These are phyloP conservation scores for Phaffomyces opuntiae DNA, from an alignment of 805 yeast species.

Conservation along the genomic window DNA sequence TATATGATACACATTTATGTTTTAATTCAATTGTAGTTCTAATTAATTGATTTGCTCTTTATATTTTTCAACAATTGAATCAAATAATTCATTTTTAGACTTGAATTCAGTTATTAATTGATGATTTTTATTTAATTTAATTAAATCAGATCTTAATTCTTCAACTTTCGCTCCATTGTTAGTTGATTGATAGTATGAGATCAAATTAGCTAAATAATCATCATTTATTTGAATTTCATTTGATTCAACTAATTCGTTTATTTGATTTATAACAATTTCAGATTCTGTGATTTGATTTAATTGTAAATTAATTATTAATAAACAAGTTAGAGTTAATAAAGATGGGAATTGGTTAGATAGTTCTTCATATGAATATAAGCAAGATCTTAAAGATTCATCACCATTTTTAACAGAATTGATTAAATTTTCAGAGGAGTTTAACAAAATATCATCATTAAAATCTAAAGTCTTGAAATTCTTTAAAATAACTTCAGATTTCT, in stretches of 20 bases:
- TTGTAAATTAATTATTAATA: slow-evolving; percentile 71
- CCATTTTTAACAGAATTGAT: slow-evolving; percentile 36
- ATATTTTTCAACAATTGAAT: slow-evolving; percentile 60
- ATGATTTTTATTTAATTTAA: slow-evolving; percentile 45
- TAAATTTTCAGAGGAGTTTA: slow-evolving; percentile 78
- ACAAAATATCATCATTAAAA: slow-evolving; percentile 67
- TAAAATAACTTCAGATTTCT: slow-evolving; percentile 37
- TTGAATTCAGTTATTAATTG: slow-evolving; percentile 49
- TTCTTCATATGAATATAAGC: slow-evolving; percentile 74
- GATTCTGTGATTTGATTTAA: slow-evolving; percentile 81
- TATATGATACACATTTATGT: too few species aligned
- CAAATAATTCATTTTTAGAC: slow-evolving; percentile 60
- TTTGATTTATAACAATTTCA: slow-evolving; percentile 47
- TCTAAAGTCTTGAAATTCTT: slow-evolving; percentile 34
- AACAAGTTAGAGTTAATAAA: slow-evolving; percentile 46
- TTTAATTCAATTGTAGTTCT: too few species aligned
- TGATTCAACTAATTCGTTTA: slow-evolving; percentile 34
- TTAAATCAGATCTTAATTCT: slow-evolving; percentile 40
- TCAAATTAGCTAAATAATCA: slow-evolving; percentile 56
- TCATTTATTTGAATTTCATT: slow-evolving; percentile 29
- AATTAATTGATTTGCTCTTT: slow-evolving; percentile 15
- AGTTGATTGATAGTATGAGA: slow-evolving; percentile 52
- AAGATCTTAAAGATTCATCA: slow-evolving; percentile 33
- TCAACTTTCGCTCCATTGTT: slow-evolving; percentile 31
- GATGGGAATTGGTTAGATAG: slow-evolving; percentile 51